Percentiles rank a stretch among this genome's conserved stretches.
These are phyloP conservation scores for Colletotrichum endophyticum DNA, from an alignment of 2,329 filamentous ascomycete genomes.

Conservation along the genomic window DNA sequence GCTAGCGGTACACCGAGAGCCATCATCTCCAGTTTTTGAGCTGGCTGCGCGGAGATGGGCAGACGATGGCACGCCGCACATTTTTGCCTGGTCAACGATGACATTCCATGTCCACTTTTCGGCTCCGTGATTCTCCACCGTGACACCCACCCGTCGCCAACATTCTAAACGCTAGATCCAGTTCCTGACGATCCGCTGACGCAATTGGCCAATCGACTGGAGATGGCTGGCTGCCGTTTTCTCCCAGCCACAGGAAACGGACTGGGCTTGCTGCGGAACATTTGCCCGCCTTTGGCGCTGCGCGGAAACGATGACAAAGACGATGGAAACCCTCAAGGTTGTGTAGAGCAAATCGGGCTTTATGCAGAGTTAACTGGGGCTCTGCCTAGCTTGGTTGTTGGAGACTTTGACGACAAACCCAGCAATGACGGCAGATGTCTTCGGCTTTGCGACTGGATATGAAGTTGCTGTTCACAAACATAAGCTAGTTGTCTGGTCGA, in stretches of 20 bases:
- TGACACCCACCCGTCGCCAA: neutral
- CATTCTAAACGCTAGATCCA: conserved; percentile 1
- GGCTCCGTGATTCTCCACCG: neutral
- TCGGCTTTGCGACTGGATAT: neutral
- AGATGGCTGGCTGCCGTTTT: neutral
- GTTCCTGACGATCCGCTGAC: conserved; percentile 14
- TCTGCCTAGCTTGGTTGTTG: neutral
- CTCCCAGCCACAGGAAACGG: neutral
- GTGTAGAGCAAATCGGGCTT: neutral
- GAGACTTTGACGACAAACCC: neutral
- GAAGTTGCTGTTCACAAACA: neutral
- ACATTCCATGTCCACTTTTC: conserved; percentile 14
- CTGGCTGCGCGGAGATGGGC: neutral
- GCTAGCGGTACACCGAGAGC: conserved; percentile 14
- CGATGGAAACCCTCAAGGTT: neutral
- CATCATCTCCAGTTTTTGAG: conserved; percentile 7
- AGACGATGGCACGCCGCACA: neutral
- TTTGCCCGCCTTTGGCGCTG: neutral
- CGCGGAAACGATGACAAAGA: neutral
- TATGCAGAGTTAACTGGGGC: neutral
- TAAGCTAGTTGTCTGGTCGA: neutral
- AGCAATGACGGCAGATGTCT: neutral
- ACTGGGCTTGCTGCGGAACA: neutral
- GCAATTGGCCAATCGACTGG: conserved; percentile 5
- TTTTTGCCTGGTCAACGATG: conserved; percentile 11